These are phyloP conservation scores for Westerdykella sp. DNA, from an alignment of 2,329 filamentous ascomycete species.

Conservation along the genomic window DNA sequence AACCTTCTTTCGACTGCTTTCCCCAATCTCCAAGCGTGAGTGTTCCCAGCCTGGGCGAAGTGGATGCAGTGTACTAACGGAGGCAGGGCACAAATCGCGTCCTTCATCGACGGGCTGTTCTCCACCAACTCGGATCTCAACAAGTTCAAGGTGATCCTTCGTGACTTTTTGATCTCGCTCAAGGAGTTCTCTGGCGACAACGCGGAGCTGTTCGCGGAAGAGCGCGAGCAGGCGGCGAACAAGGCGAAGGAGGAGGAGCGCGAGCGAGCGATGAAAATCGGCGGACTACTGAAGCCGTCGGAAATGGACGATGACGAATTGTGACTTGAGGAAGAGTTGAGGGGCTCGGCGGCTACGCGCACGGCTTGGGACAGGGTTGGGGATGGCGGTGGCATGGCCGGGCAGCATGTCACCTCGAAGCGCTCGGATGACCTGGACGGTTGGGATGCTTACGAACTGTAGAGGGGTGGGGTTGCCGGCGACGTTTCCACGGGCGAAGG, in stretches of 20 bases:
- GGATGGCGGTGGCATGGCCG: slow-evolving; percentile 4
- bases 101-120: slow-evolving; percentile 87
- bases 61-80: slow-evolving; percentile 20
- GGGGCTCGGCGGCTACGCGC: slow-evolving; percentile 30
- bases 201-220: slow-evolving; percentile 84
- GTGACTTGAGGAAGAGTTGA: slow-evolving; percentile 60
- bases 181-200: slow-evolving; percentile 98
- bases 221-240: slow-evolving; percentile 85
- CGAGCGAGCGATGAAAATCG: slow-evolving; percentile 88
- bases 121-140: slow-evolving; percentile 80
- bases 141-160: slow-evolving; percentile 91
- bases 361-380: slow-evolving; percentile 30
- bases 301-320: slow-evolving; percentile 79
- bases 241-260: slow-evolving; percentile 83
- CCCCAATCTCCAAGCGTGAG: slow-evolving; percentile 83
- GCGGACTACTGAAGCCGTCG: slow-evolving; percentile 93
- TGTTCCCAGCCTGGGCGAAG: slow-evolving; percentile 14
- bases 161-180: slow-evolving; percentile 93
- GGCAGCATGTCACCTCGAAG: slow-evolving; percentile 9
- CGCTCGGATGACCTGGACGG: slow-evolving; percentile 46
- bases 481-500: slow-evolving; percentile 13
- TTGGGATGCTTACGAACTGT: slow-evolving; percentile 62
- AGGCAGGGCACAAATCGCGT: slow-evolving; percentile 71
- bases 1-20: slow-evolving; percentile 84
- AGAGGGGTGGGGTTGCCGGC: background rate